A percentile compares a stretch with the other conserved stretches of the same genome.
phyloP scores from a whole-genome alignment of 495 filamentous ascomycete species.

The Zalerion maritima region DNA sequence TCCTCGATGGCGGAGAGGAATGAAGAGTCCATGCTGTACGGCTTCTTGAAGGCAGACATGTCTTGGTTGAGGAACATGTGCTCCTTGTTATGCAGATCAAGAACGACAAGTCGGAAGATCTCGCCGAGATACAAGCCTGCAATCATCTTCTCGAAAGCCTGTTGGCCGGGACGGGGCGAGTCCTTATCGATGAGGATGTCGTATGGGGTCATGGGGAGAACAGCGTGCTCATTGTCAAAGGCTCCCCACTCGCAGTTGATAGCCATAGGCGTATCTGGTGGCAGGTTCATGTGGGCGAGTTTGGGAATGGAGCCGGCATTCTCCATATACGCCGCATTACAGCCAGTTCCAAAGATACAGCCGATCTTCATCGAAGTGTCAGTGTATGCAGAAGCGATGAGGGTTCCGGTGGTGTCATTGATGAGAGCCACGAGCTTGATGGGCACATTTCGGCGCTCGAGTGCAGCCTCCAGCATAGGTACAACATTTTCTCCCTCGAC shows the following conservation, averaged over 20 bases:
- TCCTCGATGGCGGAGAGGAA: slow-evolving; percentile 95
- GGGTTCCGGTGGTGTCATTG: slow-evolving; percentile 96
- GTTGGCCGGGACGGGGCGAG: slow-evolving; percentile 87
- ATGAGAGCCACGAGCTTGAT: slow-evolving; percentile 89
- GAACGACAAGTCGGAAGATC: slow-evolving; percentile 77
- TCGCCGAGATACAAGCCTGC: slow-evolving; percentile 91
- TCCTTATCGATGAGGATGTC: slow-evolving; percentile 83
- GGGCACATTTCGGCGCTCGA: slow-evolving; percentile 68
- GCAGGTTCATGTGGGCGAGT: slow-evolving; percentile 85
- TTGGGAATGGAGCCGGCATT: slow-evolving; percentile 82
- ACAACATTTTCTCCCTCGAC: slow-evolving; percentile 94
- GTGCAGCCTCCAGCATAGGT: slow-evolving; percentile 74
- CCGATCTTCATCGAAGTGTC: slow-evolving; percentile 85
- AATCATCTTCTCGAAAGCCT: slow-evolving; percentile 97
- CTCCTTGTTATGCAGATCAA: slow-evolving; percentile 70
- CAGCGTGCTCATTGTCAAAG: slow-evolving; percentile 91
- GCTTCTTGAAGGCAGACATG: slow-evolving; percentile 57
- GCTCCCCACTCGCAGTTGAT: slow-evolving; percentile 99
- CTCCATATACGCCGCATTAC: slow-evolving; percentile 98
- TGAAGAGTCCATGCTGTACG: slow-evolving; percentile 79
- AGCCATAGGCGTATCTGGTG: slow-evolving; percentile 76
- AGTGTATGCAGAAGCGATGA: slow-evolving; percentile 96
- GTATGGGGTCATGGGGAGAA: slow-evolving; percentile 75
- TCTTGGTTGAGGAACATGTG: slow-evolving; percentile 77
- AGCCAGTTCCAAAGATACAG: slow-evolving; percentile 96